Evolutionary conservation across 1,139 yeast genomes (phyloP).

Genomic region (Yarrowia galli): DNA sequence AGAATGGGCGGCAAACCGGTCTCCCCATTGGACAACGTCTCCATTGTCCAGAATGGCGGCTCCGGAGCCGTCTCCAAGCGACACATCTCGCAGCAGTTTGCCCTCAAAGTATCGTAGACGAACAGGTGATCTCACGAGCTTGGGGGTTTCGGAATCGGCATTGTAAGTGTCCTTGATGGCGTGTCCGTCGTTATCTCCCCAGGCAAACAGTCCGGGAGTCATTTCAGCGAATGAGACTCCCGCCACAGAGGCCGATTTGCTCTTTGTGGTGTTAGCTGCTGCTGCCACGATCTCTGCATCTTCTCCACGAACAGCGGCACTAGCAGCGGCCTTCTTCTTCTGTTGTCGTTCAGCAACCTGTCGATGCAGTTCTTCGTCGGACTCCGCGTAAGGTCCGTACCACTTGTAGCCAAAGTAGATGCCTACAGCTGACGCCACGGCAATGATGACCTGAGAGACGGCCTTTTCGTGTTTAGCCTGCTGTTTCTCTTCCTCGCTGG

Average conservation of each 20-base stretch:
- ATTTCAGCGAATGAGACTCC: slow-evolving; percentile 15
- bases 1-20: slow-evolving; percentile 40
- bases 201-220: slow-evolving; percentile 60
- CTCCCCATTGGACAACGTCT: slow-evolving; percentile 74
- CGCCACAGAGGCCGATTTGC: slow-evolving; percentile 1
- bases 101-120: slow-evolving; percentile 72
- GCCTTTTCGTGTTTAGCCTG: slow-evolving; percentile 21
- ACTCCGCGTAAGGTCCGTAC: slow-evolving; percentile 23
- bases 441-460: slow-evolving; percentile 1
- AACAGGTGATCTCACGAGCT: slow-evolving; percentile 59
- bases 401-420: slow-evolving; percentile 22
- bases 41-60: slow-evolving; percentile 75
- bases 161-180: slow-evolving; percentile 49
- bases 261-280: neutral
- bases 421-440: slow-evolving; percentile 6
- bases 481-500: slow-evolving; percentile 12
- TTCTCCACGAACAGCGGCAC: slow-evolving; percentile 9
- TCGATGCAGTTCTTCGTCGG: slow-evolving; percentile 18
- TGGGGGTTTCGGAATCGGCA: slow-evolving; percentile 47
- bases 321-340: slow-evolving; percentile 21
- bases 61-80: slow-evolving; percentile 60
- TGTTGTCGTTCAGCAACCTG: slow-evolving; percentile 9
- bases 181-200: slow-evolving; percentile 59
- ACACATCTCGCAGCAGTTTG: slow-evolving; percentile 64
- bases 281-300: neutral